phyloP scores from a whole-genome alignment of 2,329 filamentous ascomycete genomes.

The Epichloe hybrida region DNA sequence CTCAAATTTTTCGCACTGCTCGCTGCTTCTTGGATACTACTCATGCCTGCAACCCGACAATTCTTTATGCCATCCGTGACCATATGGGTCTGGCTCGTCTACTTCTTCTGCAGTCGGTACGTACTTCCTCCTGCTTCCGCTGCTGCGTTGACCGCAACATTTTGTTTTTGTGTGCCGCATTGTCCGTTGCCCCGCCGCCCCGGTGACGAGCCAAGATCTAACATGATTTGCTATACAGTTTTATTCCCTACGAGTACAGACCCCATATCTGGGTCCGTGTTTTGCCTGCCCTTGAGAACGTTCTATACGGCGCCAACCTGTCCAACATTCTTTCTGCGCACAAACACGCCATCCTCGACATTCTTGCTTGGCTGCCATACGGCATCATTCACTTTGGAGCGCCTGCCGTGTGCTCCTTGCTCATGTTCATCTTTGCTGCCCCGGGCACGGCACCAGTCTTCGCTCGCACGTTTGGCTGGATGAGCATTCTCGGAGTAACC shows the following conservation, averaged over 20 bases:
- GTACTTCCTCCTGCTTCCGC: constrained; percentile 20
- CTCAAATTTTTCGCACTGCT: constrained; percentile 62
- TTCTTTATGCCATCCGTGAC: constrained; percentile 82
- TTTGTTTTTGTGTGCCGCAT: background rate
- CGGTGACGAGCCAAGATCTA: background rate
- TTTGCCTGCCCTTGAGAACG: constrained; percentile 86
- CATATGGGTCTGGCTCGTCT: constrained; percentile 74
- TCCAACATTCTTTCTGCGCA: constrained; percentile 92
- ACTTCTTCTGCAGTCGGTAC: constrained; percentile 89
- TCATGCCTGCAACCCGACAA: constrained; percentile 76
- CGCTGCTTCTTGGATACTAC: constrained; percentile 52
- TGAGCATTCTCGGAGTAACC: constrained; percentile 76
- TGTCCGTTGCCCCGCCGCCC: background rate
- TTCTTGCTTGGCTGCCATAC: constrained; percentile 88
- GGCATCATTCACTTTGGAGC: constrained; percentile 82
- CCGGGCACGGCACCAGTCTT: constrained; percentile 77
- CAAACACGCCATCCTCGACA: constrained; percentile 68
- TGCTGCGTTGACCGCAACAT: too few relatives aligned
- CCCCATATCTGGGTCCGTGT: constrained; percentile 94
- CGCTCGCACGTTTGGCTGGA: constrained; percentile 78
- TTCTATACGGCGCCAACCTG: constrained; percentile 87
- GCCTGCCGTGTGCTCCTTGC: constrained; percentile 61
- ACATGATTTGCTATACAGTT: constrained; percentile 36
- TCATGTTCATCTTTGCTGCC: constrained; percentile 81
- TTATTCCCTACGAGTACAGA: constrained; percentile 77